Evolutionary conservation across 2,329 filamentous ascomycete species (phyloP), one percentile per base, ranked within the genome.

Genomic region (Penicillium sp.): DNA sequence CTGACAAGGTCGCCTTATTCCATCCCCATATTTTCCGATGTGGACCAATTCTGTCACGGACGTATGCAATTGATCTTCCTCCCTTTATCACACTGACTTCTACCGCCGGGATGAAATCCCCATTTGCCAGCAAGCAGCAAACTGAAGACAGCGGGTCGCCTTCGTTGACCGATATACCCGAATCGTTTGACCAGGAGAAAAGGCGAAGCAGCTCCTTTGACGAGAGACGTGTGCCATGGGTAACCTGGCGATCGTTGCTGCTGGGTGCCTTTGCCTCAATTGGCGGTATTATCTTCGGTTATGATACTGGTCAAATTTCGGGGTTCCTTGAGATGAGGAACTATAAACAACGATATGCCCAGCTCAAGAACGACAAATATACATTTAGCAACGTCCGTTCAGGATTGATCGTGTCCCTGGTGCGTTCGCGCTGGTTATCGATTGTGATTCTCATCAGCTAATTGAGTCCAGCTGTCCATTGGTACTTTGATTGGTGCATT

Each of bases 211-310:
- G 48, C 20, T 54, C 42, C 4, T 22, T 55, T 6, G 57, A 69
- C n/a, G 66, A 72, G 44, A 63, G 61, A 0, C 58, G 43, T 1
- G 54, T 72, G 2, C 70, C 70, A 14, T 59, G 60, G 35, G 54
- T 76, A 13, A 76, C 74, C 14, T 63, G 66, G 58, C 65, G 69
- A 10, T 69, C 73, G 2, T 57, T 72, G 25, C 43, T 66, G 22
- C 70, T 77, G 62, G 73, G 71, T 5, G 60, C 72, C 2, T 70
- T 76, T 50, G 72, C 75, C n/a, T 76, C 74, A 0, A 76, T 76
- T 63, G 74, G 74, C 28, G 74, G 74, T 46, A 67, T 76, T 16
- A 70, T 76, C 18, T 74, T 74, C 44, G 72, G 73, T 14, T 75
- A 74, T 46, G 71, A 76, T 44, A 75, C 74, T 14, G 72, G 74